These are phyloP conservation scores for Zygoascus biomembranicola DNA, from an alignment of 805 yeast genomes.

Conservation along the genomic window DNA sequence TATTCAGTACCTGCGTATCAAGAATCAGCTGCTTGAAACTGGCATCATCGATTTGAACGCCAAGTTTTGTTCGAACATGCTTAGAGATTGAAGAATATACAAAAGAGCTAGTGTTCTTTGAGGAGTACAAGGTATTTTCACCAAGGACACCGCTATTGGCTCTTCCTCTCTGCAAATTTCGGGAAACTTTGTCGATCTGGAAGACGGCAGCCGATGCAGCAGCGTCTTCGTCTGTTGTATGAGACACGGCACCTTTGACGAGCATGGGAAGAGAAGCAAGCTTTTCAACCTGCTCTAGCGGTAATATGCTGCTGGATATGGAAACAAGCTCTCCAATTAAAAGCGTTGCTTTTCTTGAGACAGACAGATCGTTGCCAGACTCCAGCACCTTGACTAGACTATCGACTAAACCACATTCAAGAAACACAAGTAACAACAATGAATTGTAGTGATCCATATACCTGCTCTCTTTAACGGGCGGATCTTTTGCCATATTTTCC, in stretches of 20 bases:
- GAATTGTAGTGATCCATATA: slow-evolving; percentile 57
- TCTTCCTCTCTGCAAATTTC: slow-evolving; percentile 17
- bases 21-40: slow-evolving; percentile 58
- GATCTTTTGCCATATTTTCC: neutral
- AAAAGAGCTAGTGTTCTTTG: neutral
- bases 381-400: slow-evolving; percentile 38
- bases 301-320: slow-evolving; percentile 47
- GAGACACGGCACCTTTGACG: slow-evolving; percentile 21
- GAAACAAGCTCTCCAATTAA: slow-evolving; percentile 55
- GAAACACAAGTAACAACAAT: slow-evolving; percentile 45
- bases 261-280: slow-evolving; percentile 20
- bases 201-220: slow-evolving; percentile 35
- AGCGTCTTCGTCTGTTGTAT: slow-evolving; percentile 5
- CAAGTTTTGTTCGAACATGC: slow-evolving; percentile 26
- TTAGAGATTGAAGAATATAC: slow-evolving; percentile 2
- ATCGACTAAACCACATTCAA: slow-evolving; percentile 47
- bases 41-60: slow-evolving; percentile 47
- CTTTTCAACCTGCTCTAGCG: slow-evolving; percentile 33
- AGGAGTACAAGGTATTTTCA: neutral
- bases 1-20: slow-evolving; percentile 62
- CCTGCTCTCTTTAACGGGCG: slow-evolving; percentile 6
- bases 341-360: slow-evolving; percentile 50
- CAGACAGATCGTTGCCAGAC: slow-evolving; percentile 36
- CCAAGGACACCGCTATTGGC: neutral
- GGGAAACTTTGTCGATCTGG: slow-evolving; percentile 35